These are phyloP conservation scores for Ceratocystiopsis sp. DNA, from an alignment of 2,329 filamentous ascomycete genomes.

Conservation along the genomic window DNA sequence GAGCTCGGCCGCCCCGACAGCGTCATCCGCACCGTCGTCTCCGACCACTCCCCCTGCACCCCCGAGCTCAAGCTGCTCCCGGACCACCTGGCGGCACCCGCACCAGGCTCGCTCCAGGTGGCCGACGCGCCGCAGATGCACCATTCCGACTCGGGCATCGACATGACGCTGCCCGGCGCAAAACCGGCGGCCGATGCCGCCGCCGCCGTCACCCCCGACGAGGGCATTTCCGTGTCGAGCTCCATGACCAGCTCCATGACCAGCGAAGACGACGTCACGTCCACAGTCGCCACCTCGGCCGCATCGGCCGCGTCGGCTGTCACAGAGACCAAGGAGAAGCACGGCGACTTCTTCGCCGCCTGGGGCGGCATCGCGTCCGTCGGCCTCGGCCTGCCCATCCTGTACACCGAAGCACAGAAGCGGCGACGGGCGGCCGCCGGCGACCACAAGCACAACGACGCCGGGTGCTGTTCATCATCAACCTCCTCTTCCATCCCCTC, in stretches of 20 bases:
- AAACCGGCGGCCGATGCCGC: conserved; percentile 13
- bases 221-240: conserved; percentile 7
- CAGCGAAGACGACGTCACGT: too few species aligned
- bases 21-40: conserved; percentile 82
- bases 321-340: conserved; percentile 9
- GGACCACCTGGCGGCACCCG: conserved; percentile 30
- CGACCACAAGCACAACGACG: conserved; percentile 2
- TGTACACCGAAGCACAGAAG: conserved; percentile 60
- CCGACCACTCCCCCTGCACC: conserved; percentile 91
- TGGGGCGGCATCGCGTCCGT: conserved; percentile 96
- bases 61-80: conserved; percentile 85
- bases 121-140: conserved; percentile 17
- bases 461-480: background rate
- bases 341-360: conserved; percentile 82
- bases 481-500: conserved; percentile 20
- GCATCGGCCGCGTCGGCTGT: conserved; percentile 21
- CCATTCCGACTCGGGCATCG: conserved; percentile 36
- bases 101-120: conserved; percentile 7
- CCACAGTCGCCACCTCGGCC: conserved; percentile 13
- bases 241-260: too few species aligned
- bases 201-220: conserved; percentile 1
- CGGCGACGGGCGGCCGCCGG: conserved; percentile 25
- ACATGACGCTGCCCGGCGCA: conserved; percentile 23
- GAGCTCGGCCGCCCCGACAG: conserved; percentile 56
- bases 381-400: conserved; percentile 77